These are phyloP conservation scores for cucumber (Cucumis sativus) DNA, from an alignment of 306 rosid genomes.

Conservation along the genomic window DNA sequence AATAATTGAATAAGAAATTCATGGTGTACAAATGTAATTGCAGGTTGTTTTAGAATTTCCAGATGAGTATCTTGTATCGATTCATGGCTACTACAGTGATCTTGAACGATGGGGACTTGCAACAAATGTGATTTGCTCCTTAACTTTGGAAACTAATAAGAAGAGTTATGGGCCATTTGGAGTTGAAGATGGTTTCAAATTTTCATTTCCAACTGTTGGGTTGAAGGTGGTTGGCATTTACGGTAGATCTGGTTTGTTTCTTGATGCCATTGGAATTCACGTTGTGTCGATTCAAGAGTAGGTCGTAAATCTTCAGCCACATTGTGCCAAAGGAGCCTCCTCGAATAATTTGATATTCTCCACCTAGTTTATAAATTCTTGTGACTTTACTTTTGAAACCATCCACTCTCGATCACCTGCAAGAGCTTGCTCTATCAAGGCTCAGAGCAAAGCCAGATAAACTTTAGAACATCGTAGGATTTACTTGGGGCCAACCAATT, in stretches of 20 bases:
- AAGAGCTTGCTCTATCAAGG: too few species aligned
- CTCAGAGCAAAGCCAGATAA: too few species aligned
- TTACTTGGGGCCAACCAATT: too few species aligned
- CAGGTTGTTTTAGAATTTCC: neutral
- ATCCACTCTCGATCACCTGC: too few species aligned
- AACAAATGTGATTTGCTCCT: neutral
- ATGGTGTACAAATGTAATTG: neutral
- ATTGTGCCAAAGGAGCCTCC: too few species aligned
- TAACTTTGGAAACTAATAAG: neutral
- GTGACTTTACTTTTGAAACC: too few species aligned
- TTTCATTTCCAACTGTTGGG: neutral
- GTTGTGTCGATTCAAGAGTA: neutral
- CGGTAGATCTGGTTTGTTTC: neutral
- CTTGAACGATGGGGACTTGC: neutral
- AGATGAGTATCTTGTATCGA: neutral
- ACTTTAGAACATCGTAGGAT: too few species aligned
- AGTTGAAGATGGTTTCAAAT: neutral
- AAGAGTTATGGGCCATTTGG: slow-evolving; percentile 1
- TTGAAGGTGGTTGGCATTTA: neutral
- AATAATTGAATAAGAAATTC: too few species aligned
- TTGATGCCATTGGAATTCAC: neutral
- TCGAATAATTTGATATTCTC: too few species aligned
- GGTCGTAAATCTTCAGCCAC: neutral
- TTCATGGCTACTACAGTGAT: neutral
- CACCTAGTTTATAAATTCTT: too few species aligned